Evolutionary conservation across 176 grass and related monocot genomes (phyloP).

Genomic region (Metroxylon sagu): DNA sequence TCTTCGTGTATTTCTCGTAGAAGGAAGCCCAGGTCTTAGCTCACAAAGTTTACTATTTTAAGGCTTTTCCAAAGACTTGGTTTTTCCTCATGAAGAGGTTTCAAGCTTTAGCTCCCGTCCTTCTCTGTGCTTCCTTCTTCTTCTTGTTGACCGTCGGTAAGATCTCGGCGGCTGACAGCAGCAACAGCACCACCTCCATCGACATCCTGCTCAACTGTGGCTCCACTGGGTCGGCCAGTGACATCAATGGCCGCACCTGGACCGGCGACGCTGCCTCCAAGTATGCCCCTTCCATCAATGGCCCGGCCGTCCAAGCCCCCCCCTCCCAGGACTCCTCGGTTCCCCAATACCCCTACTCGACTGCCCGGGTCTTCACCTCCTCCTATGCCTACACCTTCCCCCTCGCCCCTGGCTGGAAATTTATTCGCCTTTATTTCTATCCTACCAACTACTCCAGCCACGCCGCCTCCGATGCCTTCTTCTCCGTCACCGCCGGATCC

Average conservation of each 20-base stretch:
- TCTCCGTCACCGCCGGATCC: slow-evolving; percentile 21
- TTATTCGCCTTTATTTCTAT: slow-evolving; percentile 75
- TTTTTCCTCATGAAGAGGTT: neutral
- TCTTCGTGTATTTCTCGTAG: neutral
- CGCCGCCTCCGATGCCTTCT: slow-evolving; percentile 21
- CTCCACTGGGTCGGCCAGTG: neutral
- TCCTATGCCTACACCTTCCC: slow-evolving; percentile 59
- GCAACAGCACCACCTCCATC: slow-evolving; percentile 6
- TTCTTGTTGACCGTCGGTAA: slow-evolving; percentile 1
- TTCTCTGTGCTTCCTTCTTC: slow-evolving; percentile 11
- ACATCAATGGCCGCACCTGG: slow-evolving; percentile 20
- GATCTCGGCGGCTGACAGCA: neutral
- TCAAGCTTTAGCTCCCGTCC: neutral
- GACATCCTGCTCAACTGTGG: slow-evolving; percentile 46
- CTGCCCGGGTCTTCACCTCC: slow-evolving; percentile 23
- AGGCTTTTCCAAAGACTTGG: no score
- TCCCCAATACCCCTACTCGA: slow-evolving; percentile 6
- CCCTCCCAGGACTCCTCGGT: slow-evolving; percentile 13
- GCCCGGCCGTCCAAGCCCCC: neutral
- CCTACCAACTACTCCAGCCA: slow-evolving; percentile 21
- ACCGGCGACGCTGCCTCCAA: slow-evolving; percentile 30
- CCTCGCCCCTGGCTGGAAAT: slow-evolving; percentile 37
- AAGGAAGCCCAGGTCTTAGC: no score
- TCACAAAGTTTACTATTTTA: no score
- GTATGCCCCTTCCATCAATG: slow-evolving; percentile 34